Base-by-base conservation (phyloP, 139 green algal species). In the Penium margaritaceum region DNA sequence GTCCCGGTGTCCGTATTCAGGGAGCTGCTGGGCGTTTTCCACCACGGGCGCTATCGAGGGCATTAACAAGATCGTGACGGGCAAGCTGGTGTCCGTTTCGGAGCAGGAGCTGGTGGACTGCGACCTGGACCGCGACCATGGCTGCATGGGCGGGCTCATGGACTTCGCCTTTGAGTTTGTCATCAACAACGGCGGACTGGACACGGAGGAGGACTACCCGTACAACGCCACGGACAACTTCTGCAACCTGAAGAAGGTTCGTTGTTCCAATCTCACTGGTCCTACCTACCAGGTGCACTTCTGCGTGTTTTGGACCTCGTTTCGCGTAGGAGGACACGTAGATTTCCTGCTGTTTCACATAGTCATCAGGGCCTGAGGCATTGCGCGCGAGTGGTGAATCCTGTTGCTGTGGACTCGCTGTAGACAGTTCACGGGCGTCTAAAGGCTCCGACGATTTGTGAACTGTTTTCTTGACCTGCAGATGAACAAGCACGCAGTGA, bases 91-190 rank as follows among this genome's bases (percentile, higher is more conserved):
- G 1, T 83, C 84, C 0, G 81, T 98, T 5, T 91, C 82, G 6
- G 93, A 98, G 84, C 93, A 97, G 83, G 88, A 95, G 85, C 90
- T 97, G 9, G 78, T 97, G 3, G 92, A 97, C 77, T 97, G 92
- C 76, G 74, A 78, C 29, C 79, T 72, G 44, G 57, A 37, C 44
- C 21, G 47, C 4, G 74, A 82, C 54, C 63, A 85, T 53, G 91
- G 92, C 12, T 97, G 92, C 85, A 71, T 85, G 24, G 92, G 92
- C n/a, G 92, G 92, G 19, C 86, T 97, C 21, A 97, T 97, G 92
- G 92, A 98, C 84, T 93, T 87, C 70, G 93, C 93, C 2, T 97
- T 95, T 63, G 66, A 90, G 7, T 97, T 87, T 60, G 90, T 97
- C 63, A 90, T 90, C 24, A 70, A 86, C 1, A 97, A 98, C 77